Percentiles rank a stretch among this genome's conserved stretches.
phyloP scores from a whole-genome alignment of 305 asterid genomes.

The Solanum hybrid region DNA sequence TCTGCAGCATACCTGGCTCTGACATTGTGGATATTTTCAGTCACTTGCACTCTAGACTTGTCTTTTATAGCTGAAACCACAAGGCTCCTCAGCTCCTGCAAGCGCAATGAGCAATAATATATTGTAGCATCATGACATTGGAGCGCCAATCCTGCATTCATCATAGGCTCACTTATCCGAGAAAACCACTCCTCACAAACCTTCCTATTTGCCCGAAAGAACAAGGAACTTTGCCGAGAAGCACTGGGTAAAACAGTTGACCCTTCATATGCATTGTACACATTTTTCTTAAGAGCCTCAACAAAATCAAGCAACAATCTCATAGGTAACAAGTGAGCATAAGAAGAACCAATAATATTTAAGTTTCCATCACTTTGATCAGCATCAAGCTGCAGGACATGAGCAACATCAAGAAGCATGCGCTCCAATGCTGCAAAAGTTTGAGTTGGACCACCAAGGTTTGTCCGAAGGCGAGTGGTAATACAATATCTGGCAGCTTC shows the following conservation, averaged over 20 bases:
- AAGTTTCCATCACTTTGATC: slow-evolving; percentile 79
- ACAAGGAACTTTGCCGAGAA: slow-evolving; percentile 73
- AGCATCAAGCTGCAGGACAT: slow-evolving; percentile 72
- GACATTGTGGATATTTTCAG: slow-evolving; percentile 54
- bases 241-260: slow-evolving; percentile 72
- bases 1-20: slow-evolving; percentile 68
- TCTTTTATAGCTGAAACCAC: slow-evolving; percentile 59
- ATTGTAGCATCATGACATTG: slow-evolving; percentile 87
- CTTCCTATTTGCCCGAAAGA: slow-evolving; percentile 93
- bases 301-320: slow-evolving; percentile 93
- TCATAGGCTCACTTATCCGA: slow-evolving; percentile 97
- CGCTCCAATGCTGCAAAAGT: slow-evolving; percentile 99
- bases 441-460: slow-evolving; percentile 99
- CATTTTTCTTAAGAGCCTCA: slow-evolving; percentile 93
- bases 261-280: slow-evolving; percentile 97
- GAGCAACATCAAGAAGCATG: slow-evolving; percentile 94
- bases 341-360: slow-evolving; percentile 59
- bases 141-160: slow-evolving; percentile 95
- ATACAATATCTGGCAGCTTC: slow-evolving; percentile 98
- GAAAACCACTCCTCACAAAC: slow-evolving; percentile 99
- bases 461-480: slow-evolving; percentile 86
- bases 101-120: slow-evolving; percentile 64
- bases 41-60: slow-evolving; percentile 55
- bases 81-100: slow-evolving; percentile 59
- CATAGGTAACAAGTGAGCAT: slow-evolving; percentile 93